phyloP scores from a whole-genome alignment of 129 eudicot species.

The Dittrichia graveolens region DNA sequence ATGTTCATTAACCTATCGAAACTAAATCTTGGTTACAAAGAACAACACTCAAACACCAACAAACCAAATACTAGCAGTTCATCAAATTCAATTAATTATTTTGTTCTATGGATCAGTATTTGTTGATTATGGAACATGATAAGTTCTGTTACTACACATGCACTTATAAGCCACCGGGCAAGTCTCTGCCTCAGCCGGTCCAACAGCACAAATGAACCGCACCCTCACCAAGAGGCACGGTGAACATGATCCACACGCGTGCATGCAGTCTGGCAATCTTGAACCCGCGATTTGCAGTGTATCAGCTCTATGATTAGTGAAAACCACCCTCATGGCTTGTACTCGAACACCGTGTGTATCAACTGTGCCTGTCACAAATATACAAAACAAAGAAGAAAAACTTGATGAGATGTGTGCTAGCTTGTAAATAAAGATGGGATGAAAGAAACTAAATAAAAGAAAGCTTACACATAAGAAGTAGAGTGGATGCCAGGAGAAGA shows the following conservation, averaged over 20 bases:
- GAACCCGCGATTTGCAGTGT: constrained; percentile 78
- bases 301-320: constrained; percentile 28
- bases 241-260: constrained; percentile 89
- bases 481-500: constrained; percentile 28
- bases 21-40: too few species aligned
- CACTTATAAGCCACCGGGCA: constrained; percentile 70
- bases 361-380: neutral
- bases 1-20: too few species aligned
- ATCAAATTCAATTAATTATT: too few species aligned
- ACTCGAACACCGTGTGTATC: constrained; percentile 15
- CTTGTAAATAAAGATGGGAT: neutral
- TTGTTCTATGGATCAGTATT: neutral
- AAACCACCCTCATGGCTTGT: constrained; percentile 1
- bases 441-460: neutral
- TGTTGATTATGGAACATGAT: constrained; percentile 54
- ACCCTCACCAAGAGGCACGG: constrained; percentile 90
- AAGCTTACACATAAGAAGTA: constrained; percentile 29
- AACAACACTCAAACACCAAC: too few species aligned
- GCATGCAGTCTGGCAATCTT: constrained; percentile 78
- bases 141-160: constrained; percentile 76
- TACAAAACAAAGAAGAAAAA: too few species aligned
- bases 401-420: too few species aligned
- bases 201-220: constrained; percentile 66
- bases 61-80: too few species aligned
- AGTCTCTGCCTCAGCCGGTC: constrained; percentile 20